Evolutionary conservation across 1,139 yeast genomes (phyloP).

Genomic region (Trichomonascaceae sp.): DNA sequence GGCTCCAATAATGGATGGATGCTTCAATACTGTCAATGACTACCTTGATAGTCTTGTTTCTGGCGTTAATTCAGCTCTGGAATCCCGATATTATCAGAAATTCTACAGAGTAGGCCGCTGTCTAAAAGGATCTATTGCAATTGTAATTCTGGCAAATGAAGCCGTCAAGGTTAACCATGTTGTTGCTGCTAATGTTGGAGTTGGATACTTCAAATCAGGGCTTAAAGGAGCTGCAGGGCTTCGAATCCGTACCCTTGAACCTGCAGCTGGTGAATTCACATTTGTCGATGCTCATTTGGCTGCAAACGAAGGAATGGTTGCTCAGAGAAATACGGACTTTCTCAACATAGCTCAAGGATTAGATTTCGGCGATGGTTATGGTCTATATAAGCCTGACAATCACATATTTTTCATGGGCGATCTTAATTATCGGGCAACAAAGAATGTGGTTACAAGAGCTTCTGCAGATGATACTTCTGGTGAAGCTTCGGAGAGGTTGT

Average conservation of each 20-base stretch:
- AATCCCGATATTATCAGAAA: conserved; percentile 24
- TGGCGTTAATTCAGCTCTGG: conserved; percentile 39
- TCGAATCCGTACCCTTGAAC: conserved; percentile 36
- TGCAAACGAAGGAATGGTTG: conserved; percentile 66
- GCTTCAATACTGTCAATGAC: conserved; percentile 41
- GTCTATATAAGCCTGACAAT: conserved; percentile 46
- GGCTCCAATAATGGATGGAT: conserved; percentile 58
- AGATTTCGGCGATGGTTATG: conserved; percentile 56
- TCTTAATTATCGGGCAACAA: conserved; percentile 62
- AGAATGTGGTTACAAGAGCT: conserved; percentile 6
- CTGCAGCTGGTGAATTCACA: conserved; percentile 40
- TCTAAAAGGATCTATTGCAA: conserved; percentile 61
- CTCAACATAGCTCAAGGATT: conserved; percentile 46
- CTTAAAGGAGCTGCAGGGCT: conserved; percentile 72
- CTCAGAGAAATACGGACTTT: conserved; percentile 49
- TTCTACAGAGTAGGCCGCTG: conserved; percentile 45
- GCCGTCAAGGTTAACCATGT: conserved; percentile 31
- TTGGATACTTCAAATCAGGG: conserved; percentile 53
- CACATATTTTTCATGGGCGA: conserved; percentile 80
- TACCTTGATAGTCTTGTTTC: conserved; percentile 41
- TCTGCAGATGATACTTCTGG: neutral
- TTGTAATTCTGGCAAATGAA: conserved; percentile 46
- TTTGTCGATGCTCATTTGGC: conserved; percentile 66
- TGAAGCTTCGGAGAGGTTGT: conserved; percentile 9
- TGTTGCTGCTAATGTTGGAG: conserved; percentile 32